These are phyloP conservation scores for Rossbeevera mucosa DNA, from an alignment of 768 basidiomycete species.

Conservation along the genomic window DNA sequence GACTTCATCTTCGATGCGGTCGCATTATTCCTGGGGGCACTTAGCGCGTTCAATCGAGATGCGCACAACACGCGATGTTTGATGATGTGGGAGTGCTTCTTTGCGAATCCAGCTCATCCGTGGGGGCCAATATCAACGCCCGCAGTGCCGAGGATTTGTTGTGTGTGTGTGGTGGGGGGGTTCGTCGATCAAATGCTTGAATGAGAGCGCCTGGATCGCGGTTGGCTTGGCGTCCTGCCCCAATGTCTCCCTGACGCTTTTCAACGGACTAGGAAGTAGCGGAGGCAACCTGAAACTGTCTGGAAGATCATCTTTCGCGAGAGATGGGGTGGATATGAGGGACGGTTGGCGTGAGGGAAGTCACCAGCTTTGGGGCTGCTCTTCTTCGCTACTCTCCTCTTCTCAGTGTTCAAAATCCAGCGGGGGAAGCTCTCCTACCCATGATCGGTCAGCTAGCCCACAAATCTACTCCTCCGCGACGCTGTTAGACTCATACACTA, in stretches of 20 bases:
- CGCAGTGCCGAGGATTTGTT: constrained; percentile 44
- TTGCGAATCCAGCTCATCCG: constrained; percentile 83
- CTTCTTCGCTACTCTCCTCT: too few relatives aligned
- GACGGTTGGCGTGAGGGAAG: too few relatives aligned
- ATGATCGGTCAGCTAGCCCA: too few relatives aligned
- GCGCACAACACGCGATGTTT: constrained; percentile 75
- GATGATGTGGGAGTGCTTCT: constrained; percentile 64
- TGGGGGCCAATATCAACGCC: constrained; percentile 78
- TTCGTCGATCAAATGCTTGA: constrained; percentile 64
- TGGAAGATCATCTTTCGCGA: constrained; percentile 30
- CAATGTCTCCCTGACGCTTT: constrained; percentile 53
- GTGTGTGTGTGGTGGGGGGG: too few relatives aligned
- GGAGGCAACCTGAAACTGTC: constrained; percentile 60
- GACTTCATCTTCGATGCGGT: constrained; percentile 50
- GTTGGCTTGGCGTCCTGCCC: constrained; percentile 60
- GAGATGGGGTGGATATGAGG: constrained; percentile 23
- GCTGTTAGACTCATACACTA: too few relatives aligned
- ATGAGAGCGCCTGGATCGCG: constrained; percentile 70
- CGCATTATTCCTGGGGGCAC: constrained; percentile 21
- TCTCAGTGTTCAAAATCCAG: too few relatives aligned
- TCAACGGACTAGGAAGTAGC: constrained; percentile 58
- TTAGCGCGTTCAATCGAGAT: constrained; percentile 52
- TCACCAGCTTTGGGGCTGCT: too few relatives aligned
- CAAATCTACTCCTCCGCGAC: too few relatives aligned
- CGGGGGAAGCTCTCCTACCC: too few relatives aligned